Conservation (phyloP, 1,284 basidiomycete species). For the Cutaneotrichosporon cavernicola region DNA sequence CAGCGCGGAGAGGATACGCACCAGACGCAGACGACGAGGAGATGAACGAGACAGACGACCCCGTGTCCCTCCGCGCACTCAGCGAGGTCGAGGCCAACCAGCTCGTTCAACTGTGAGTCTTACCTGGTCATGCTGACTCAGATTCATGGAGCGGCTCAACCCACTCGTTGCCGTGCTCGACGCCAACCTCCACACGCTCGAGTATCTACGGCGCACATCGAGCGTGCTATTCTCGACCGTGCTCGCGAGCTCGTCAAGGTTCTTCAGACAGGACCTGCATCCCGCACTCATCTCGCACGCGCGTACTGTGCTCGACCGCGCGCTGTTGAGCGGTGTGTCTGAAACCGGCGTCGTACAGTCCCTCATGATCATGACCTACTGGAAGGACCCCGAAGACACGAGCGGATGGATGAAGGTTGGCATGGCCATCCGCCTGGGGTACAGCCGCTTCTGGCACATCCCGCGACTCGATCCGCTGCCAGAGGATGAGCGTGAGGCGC, state of each 20-base stretch:
- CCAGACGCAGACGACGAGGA: conserved; percentile 12
- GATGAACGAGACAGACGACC: conserved; percentile 27
- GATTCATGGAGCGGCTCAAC: conserved; percentile 38
- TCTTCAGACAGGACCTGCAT: conserved; percentile 37
- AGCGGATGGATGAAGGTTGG: conserved; percentile 38
- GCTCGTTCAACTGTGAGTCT: conserved; percentile 32
- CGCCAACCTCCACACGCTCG: conserved; percentile 35
- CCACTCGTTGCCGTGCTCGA: conserved; percentile 37
- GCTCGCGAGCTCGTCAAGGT: conserved; percentile 33
- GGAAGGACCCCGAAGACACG: conserved; percentile 39
- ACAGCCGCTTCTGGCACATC: conserved; percentile 39
- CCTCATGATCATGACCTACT: conserved; percentile 44
- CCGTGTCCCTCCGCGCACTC: conserved; percentile 30
- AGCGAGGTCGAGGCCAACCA: conserved; percentile 33
- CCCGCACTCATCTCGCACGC: conserved; percentile 33
- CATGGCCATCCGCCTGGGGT: conserved; percentile 37
- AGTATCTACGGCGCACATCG: conserved; percentile 35
- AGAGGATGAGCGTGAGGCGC: conserved; percentile 32
- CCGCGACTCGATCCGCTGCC: conserved; percentile 31
- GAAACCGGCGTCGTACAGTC: conserved; percentile 40
- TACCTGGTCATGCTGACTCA: neutral
- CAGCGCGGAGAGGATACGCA: conserved; percentile 9
- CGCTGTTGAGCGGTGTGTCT: conserved; percentile 28
- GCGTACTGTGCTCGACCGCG: conserved; percentile 36
- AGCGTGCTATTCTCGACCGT: conserved; percentile 39